Conservation (phyloP, 441 rosid species). For the Jatropha podagrica region DNA sequence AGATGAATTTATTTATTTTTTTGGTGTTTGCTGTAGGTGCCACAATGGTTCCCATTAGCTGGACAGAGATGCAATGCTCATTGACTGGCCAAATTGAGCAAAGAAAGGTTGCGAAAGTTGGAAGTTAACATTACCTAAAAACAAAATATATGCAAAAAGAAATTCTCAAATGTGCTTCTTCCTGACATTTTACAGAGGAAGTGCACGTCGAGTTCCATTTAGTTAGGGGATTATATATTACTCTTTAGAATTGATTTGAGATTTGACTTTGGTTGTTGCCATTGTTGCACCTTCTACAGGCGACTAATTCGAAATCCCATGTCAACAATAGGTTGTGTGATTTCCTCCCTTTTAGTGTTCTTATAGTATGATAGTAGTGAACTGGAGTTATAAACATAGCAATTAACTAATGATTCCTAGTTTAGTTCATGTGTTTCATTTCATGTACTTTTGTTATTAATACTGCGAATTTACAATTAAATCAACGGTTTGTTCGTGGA, state of each 20-base stretch:
- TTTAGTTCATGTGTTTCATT: not conserved
- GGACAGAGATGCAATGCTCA: slow-evolving; percentile 98
- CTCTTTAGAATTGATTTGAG: not conserved
- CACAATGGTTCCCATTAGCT: slow-evolving; percentile 84
- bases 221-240: not conserved
- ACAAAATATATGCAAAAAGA: not conserved
- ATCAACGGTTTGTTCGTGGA: no score
- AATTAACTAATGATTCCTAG: not conserved
- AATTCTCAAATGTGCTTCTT: not conserved
- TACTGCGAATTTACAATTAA: no score
- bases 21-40: slow-evolving; percentile 50
- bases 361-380: not conserved
- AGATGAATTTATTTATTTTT: slow-evolving; percentile 4
- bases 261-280: no score
- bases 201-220: not conserved
- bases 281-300: not conserved
- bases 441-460: not conserved
- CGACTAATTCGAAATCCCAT: not conserved
- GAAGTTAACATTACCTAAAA: slow-evolving; percentile 28
- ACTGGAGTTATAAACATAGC: not conserved
- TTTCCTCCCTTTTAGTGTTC: not conserved
- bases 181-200: not conserved
- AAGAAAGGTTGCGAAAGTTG: slow-evolving; percentile 86
- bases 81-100: slow-evolving; percentile 77
- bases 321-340: not conserved